phyloP scores from a whole-genome alignment of 768 basidiomycete species.

The Collybia nuda region DNA sequence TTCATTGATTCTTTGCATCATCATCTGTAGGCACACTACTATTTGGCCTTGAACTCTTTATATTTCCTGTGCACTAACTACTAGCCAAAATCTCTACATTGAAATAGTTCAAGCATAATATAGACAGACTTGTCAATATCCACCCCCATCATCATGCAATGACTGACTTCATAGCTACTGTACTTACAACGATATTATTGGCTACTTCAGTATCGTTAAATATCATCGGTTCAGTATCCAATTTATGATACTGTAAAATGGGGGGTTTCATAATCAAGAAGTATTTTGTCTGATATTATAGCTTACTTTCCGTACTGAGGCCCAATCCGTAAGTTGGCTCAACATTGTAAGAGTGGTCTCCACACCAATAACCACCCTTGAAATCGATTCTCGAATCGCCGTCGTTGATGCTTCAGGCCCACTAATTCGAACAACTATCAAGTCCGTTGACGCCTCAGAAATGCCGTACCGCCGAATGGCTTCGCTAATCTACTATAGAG shows the following conservation, averaged over 20 bases:
- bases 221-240: constrained; percentile 51
- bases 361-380: constrained; percentile 56
- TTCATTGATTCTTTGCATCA: too few species aligned
- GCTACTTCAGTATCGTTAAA: constrained; percentile 37
- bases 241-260: constrained; percentile 64
- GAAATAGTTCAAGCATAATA: too few species aligned
- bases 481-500: constrained; percentile 73
- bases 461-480: constrained; percentile 86
- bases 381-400: constrained; percentile 55
- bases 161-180: constrained; percentile 70
- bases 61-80: too few species aligned
- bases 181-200: constrained; percentile 71
- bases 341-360: constrained; percentile 47
- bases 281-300: not conserved
- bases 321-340: constrained; percentile 64
- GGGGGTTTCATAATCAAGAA: not conserved
- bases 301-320: constrained; percentile 69
- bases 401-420: constrained; percentile 28
- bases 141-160: too few species aligned
- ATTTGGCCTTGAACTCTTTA: too few species aligned
- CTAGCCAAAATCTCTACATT: too few species aligned
- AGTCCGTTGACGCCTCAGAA: constrained; percentile 57
- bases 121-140: too few species aligned
- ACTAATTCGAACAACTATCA: constrained; percentile 73
- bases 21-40: too few species aligned